phyloP scores from a whole-genome alignment of 31 red algal genomes.

The Asparagopsis taxiformis region DNA sequence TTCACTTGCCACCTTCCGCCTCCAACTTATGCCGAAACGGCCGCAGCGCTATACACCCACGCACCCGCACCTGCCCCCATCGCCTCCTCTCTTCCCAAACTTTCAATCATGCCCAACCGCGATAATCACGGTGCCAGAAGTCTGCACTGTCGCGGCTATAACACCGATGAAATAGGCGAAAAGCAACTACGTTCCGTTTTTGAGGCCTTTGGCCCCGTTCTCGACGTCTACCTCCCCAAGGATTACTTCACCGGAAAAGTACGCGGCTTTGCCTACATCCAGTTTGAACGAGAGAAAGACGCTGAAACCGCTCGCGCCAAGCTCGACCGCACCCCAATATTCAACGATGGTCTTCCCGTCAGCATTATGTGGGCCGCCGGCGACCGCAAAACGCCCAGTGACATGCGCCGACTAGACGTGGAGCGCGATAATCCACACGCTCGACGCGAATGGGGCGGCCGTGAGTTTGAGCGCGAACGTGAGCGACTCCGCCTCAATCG shows the following conservation, averaged over 20 bases:
- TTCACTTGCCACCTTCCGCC: not conserved
- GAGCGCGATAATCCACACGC: slow-evolving; percentile 35
- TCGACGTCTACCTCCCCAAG: slow-evolving; percentile 71
- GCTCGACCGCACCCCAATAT: slow-evolving; percentile 63
- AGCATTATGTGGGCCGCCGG: slow-evolving; percentile 66
- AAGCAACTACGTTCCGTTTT: slow-evolving; percentile 41
- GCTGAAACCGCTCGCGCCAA: slow-evolving; percentile 59
- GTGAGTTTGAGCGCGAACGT: slow-evolving; percentile 11
- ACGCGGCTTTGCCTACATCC: slow-evolving; percentile 74
- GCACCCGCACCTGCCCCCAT: not conserved
- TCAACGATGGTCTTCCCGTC: slow-evolving; percentile 29
- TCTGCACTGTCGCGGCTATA: slow-evolving; percentile 56
- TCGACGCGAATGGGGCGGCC: slow-evolving; percentile 2
- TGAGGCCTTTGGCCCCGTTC: slow-evolving; percentile 34
- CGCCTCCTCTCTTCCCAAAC: not conserved
- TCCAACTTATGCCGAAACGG: not conserved
- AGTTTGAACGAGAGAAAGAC: slow-evolving; percentile 53
- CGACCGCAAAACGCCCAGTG: slow-evolving; percentile 31
- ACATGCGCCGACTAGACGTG: slow-evolving; percentile 44
- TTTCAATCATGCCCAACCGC: slow-evolving; percentile 10
- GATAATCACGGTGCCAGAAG: slow-evolving; percentile 7
- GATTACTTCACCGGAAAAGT: slow-evolving; percentile 62
- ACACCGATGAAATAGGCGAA: slow-evolving; percentile 19
- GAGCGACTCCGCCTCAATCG: not conserved
- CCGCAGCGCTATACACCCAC: not conserved